Evolutionary conservation across 2,329 filamentous ascomycete species (phyloP), one percentile per base, ranked within the genome.

Genomic region (Knufia fluminis): DNA sequence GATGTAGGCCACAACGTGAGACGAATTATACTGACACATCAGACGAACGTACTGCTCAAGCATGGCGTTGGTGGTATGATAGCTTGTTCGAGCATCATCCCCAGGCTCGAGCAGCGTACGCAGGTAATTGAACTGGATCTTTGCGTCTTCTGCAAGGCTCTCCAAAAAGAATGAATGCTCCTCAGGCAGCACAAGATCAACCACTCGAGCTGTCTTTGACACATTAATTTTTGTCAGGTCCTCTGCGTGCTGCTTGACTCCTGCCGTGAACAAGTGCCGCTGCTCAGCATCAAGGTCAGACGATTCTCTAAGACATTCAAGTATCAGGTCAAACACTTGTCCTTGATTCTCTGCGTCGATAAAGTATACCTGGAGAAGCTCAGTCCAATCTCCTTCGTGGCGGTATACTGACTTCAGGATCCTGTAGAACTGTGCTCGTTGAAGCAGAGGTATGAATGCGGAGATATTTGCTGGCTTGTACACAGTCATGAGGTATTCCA

Each of bases 401-500:
- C 82, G 84, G 66, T 94, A 95, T 8, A 88, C 84, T 12, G 86
- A 83, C 68, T 98, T 98, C 48, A 98, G 68, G 23, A 98, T 91
- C 43, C 92, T 82, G 64, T 86, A 94, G 64, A 97, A 98, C 0
- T 81, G 79, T 1, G 92, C 91, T 54, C 82, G 73, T 57, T 82
- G 79, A 59, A 97, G 86, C 0, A 86, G 69, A 0, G 86, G 82
- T 52, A 97, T 83, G 59, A 97, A 71, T 8, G 74, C 75, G 26
- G 82, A 74, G 52, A 92, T 75, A 61, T 95, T 85, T 2, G 91
- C 82, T 14, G 94, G 92, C 49, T 92, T 89, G 62, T 97, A 96
- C 3, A 92, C 80, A 0, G 94, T 97, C 17, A 98, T 73, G 1
- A 98, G 71, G 64, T 98, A 98, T 67, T 98, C 92, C 1, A 86